These are phyloP conservation scores for Phytopythium sindhum DNA, from an alignment of 352 stramenopile species.

Conservation along the genomic window DNA sequence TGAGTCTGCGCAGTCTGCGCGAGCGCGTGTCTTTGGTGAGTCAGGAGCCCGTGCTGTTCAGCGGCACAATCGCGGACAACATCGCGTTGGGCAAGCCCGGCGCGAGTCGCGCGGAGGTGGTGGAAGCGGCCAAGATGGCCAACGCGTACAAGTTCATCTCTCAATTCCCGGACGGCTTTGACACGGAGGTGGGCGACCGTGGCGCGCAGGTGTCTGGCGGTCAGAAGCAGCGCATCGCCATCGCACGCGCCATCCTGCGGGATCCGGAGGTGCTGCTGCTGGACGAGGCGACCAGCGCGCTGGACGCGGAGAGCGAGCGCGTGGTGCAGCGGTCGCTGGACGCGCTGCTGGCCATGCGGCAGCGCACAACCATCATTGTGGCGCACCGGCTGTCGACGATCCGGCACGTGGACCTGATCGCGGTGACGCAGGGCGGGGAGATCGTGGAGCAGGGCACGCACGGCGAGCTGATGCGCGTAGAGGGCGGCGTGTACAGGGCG, in stretches of 20 bases:
- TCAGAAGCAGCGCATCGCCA: conserved; percentile 79
- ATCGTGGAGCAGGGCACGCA: conserved; percentile 64
- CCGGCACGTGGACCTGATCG: conserved; percentile 86
- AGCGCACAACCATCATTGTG: conserved; percentile 63
- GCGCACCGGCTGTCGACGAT: conserved; percentile 91
- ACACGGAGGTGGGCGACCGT: conserved; percentile 53
- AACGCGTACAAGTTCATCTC: conserved; percentile 89
- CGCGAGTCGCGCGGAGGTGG: conserved; percentile 57
- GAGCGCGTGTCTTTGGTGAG: conserved; percentile 45
- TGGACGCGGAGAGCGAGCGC: too few species aligned
- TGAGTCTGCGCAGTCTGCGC: conserved; percentile 46
- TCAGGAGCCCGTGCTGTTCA: conserved; percentile 78
- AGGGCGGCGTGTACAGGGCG: background rate
- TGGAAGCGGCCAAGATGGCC: conserved; percentile 72
- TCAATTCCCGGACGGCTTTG: conserved; percentile 47
- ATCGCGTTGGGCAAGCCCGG: conserved; percentile 48
- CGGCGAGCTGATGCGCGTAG: background rate
- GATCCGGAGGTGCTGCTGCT: conserved; percentile 73
- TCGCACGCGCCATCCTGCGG: conserved; percentile 68
- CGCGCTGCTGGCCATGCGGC: too few species aligned
- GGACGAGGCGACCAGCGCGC: too few species aligned
- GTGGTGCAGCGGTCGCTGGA: too few species aligned
- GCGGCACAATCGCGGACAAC: conserved; percentile 39
- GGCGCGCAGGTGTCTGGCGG: conserved; percentile 77
- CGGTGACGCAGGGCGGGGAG: conserved; percentile 76